Evolutionary conservation across 371 early-diverging fungal genomes (phyloP), one percentile per base, ranked within the genome.

Genomic region (Funneliformis caledonium): DNA sequence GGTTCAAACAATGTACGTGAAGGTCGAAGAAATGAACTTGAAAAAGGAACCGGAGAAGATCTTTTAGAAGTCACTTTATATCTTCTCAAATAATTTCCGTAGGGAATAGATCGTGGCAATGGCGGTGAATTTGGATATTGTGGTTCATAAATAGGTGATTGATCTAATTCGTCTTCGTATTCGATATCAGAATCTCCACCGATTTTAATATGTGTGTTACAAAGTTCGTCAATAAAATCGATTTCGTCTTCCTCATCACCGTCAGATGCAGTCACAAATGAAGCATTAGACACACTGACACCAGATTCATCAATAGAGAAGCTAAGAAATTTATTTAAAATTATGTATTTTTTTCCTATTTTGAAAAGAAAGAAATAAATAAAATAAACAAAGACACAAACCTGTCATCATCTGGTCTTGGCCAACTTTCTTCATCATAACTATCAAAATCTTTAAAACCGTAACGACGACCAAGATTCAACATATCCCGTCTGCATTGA

Each of bases 71-170:
- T 82, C n/a, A 90, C 84, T 42, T 84, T 82, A 76, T 88, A 93
- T 42, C 93, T 81, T 69, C 88, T 87, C 9, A 93, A 87, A 67
- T 92, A 93, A 43, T 86, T 88, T 61, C 93, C 91, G 72, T 93
- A 93, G 7, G 93, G 93, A 82, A 93, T 93, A 8, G 93, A 92
- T 45, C 89, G 87, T 37, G 91, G 88, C 19, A 86, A 84, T 2
- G 88, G 82, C 12, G 85, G 76, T 19, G 62, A 26, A 11, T 16
- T 33, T 81, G 76, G 16, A 56, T 75, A 33, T 47, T 81, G 8
- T 56, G 82, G 81, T 59, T 85, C 85, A 47, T 12, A 43, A 37
- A 45, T 81, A 60, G 47, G 70, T 8, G 47, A 70, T n/a, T n/a
- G 69, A 43, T 69, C 69, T 43, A 16, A 16, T 22, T 70, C 43